Percentiles rank a stretch among this genome's conserved stretches.
These are phyloP conservation scores for Puccinia brachypodii DNA, from an alignment of 1,284 basidiomycete species.

Conservation along the genomic window DNA sequence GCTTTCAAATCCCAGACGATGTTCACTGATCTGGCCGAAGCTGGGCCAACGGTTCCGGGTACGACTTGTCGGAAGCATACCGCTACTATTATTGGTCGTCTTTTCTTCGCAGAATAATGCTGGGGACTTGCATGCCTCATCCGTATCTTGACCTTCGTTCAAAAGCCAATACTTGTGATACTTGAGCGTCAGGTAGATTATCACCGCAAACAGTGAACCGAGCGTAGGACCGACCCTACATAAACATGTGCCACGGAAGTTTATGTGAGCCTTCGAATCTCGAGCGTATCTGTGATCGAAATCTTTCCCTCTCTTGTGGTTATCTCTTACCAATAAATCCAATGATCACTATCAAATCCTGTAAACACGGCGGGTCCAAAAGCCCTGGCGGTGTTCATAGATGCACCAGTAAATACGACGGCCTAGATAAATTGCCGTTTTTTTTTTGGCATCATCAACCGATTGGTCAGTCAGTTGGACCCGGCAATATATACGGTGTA, in stretches of 20 bases:
- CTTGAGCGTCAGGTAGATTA: conserved; percentile 38
- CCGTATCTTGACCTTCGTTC: conserved; percentile 45
- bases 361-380: conserved; percentile 47
- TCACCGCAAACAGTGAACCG: conserved; percentile 35
- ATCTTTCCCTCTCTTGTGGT: background rate
- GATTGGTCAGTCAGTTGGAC: background rate
- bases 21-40: conserved; percentile 22
- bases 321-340: conserved; percentile 39
- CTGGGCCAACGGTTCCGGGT: conserved; percentile 16
- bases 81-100: background rate
- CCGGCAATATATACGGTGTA: background rate
- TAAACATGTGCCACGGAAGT: background rate
- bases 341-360: conserved; percentile 44
- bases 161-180: conserved; percentile 46
- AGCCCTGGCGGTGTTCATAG: conserved; percentile 46
- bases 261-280: background rate
- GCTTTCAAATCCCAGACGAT: conserved; percentile 13
- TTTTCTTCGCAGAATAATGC: conserved; percentile 41
- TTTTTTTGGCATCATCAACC: background rate
- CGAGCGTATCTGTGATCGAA: background rate
- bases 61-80: background rate
- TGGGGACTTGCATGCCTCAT: conserved; percentile 43
- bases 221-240: conserved; percentile 44
- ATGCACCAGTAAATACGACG: conserved; percentile 42
- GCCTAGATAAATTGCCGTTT: too few species aligned